Conservation (phyloP, 2,329 filamentous ascomycete genomes). For the Tympanopsis confertula region DNA sequence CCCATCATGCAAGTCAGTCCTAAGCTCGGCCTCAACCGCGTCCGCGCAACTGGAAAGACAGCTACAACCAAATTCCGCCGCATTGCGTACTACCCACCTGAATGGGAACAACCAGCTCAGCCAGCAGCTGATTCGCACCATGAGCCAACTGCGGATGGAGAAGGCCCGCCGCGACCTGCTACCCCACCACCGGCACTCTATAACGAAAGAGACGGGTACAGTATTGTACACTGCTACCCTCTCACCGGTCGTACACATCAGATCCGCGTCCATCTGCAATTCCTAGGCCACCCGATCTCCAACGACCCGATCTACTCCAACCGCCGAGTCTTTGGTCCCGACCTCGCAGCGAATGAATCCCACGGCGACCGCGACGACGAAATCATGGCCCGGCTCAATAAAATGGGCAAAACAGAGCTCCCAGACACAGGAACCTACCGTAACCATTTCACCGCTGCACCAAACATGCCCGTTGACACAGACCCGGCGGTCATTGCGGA, state of each 20-base stretch:
- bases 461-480: background rate
- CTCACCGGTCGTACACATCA: conserved; percentile 92
- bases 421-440: conserved; percentile 65
- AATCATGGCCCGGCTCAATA: conserved; percentile 71
- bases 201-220: conserved; percentile 65
- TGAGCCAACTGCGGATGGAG: conserved; percentile 9
- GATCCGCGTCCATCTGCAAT: conserved; percentile 87
- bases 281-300: conserved; percentile 84
- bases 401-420: conserved; percentile 90
- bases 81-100: conserved; percentile 75
- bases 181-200: background rate
- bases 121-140: background rate
- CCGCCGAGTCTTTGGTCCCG: conserved; percentile 75
- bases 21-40: conserved; percentile 84
- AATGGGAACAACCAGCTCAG: conserved; percentile 8
- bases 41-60: conserved; percentile 83
- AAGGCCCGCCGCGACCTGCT: conserved; percentile 21
- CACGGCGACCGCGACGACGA: conserved; percentile 75
- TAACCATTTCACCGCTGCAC: background rate
- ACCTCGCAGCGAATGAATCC: conserved; percentile 56
- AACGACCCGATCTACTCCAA: conserved; percentile 99
- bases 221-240: conserved; percentile 85
- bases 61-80: conserved; percentile 85
- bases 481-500: background rate
- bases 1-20: conserved; percentile 90